Evolutionary conservation across 768 basidiomycete genomes (phyloP), one percentile per base, ranked within the genome.

Genomic region (Leccinum incarnatum): DNA sequence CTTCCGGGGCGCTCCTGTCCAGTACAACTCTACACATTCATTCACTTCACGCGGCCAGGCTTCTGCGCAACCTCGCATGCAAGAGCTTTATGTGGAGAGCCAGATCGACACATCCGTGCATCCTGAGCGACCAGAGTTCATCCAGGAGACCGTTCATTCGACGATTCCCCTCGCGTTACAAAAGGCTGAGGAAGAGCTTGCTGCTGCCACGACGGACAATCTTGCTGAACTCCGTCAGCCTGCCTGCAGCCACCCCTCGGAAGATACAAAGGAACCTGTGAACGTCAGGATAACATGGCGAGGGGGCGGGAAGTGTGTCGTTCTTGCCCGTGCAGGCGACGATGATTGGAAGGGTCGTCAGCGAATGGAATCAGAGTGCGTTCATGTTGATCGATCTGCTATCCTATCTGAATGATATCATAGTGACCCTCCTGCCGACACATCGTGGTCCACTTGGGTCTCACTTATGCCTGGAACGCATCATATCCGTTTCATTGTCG

Each of bases 401-500:
- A 29, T 15, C 52, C 51, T 10, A n/a, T 50, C 65, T 73, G 59
- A 75, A 51, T 32, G 29, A 45, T 30, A 54, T 25, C 15, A n/a
- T 49, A 73, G 72, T 45, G 60, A 72, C 45, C 66, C 75, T 3
- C 69, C 72, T 51, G 70, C 68, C 4, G 75, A 76, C 48, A 66
- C 69, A 59, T 70, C 71, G 5, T 80, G 75, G 69, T 72, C 68
- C 37, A 67, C 75, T 5, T 70, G 69, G 65, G 75, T 87, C 27
- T 67, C 78, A 5, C 83, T 98, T 1, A 83, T 85, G 10, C 93
- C 94, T 0, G 96, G 96, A 15, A 94, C 94, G 0, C 94, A 98
- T 69, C 91, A 95, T 63, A 81, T 98, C 70, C 92, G 95, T 58
- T 98, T 97, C 79, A 84, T 98, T 63, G 91, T 98, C 60, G 96